phyloP scores from a whole-genome alignment of 2,329 filamentous ascomycete genomes.

The Epicoccum nigrum region DNA sequence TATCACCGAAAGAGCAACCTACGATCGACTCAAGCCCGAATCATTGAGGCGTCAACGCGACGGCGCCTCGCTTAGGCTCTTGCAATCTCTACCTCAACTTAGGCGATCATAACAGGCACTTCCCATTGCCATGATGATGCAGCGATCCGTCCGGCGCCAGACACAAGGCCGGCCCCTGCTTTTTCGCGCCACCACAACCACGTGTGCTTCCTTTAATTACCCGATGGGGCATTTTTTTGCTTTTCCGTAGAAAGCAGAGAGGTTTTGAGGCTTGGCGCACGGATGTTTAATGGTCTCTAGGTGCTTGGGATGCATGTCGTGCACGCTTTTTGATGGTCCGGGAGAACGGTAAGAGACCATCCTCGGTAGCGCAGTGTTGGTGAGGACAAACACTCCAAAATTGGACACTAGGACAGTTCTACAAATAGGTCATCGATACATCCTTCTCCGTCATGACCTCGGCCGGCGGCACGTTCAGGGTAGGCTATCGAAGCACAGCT shows the following conservation, averaged over 20 bases:
- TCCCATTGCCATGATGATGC: constrained; percentile 1
- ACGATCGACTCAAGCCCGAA: constrained; percentile 1
- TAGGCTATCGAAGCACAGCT: not conserved
- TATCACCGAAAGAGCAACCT: not conserved
- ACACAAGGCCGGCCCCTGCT: constrained; percentile 16
- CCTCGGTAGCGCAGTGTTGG: not conserved
- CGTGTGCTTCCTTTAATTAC: not conserved
- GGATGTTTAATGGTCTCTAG: constrained; percentile 2
- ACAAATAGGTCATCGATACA: not conserved
- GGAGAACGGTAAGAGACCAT: not conserved
- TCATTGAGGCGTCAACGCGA: not conserved
- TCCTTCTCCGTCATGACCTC: not conserved
- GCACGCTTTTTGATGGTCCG: not conserved
- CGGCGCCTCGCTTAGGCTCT: not conserved
- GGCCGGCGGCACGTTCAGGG: not conserved
- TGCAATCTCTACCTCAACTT: constrained; percentile 3
- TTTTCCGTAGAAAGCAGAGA: constrained; percentile 15
- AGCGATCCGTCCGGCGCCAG: constrained; percentile 11
- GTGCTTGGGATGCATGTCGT: constrained; percentile 11
- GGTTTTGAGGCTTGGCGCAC: constrained; percentile 21
- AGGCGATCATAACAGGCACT: constrained; percentile 3
- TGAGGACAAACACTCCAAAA: not conserved
- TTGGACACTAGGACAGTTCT: not conserved
- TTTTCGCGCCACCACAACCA: constrained; percentile 2
- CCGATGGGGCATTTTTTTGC: constrained; percentile 7